A percentile compares a stretch with the other conserved stretches of the same genome.
These are phyloP conservation scores for Gossypium trilobum DNA, from an alignment of 441 rosid species.

Conservation along the genomic window DNA sequence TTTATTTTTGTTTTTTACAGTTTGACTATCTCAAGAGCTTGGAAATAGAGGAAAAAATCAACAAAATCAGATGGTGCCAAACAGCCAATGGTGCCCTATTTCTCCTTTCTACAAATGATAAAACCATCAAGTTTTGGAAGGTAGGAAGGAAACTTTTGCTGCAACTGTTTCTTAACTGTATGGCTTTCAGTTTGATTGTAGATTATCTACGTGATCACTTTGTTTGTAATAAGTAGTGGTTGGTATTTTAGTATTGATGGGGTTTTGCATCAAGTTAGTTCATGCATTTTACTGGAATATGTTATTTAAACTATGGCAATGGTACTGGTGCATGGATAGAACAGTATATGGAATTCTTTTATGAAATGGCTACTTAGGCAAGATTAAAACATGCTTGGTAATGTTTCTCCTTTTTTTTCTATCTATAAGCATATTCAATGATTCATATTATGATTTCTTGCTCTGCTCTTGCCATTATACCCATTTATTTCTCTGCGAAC, in stretches of 20 bases:
- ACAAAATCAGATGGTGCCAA: constrained; percentile 97
- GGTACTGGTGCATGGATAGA: neutral
- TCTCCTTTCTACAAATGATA: constrained; percentile 90
- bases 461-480: constrained; percentile 1
- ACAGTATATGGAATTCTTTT: constrained; percentile 3
- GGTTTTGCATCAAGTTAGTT: neutral
- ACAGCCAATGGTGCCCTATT: constrained; percentile 75
- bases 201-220: neutral
- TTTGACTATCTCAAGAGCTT: constrained; percentile 97
- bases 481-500: constrained; percentile 12
- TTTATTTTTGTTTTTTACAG: constrained; percentile 29
- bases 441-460: neutral
- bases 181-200: neutral
- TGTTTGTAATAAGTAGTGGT: neutral
- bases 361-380: neutral
- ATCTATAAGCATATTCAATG: neutral
- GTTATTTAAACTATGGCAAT: neutral
- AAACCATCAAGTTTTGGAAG: constrained; percentile 94
- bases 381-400: neutral
- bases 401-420: neutral
- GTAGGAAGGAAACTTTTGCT: constrained; percentile 27
- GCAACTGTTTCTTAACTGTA: constrained; percentile 2
- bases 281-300: neutral
- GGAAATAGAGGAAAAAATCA: constrained; percentile 97
- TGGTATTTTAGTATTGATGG: neutral